Conservation (phyloP, 2,329 filamentous ascomycete genomes). For the Sporothrix globosa region DNA sequence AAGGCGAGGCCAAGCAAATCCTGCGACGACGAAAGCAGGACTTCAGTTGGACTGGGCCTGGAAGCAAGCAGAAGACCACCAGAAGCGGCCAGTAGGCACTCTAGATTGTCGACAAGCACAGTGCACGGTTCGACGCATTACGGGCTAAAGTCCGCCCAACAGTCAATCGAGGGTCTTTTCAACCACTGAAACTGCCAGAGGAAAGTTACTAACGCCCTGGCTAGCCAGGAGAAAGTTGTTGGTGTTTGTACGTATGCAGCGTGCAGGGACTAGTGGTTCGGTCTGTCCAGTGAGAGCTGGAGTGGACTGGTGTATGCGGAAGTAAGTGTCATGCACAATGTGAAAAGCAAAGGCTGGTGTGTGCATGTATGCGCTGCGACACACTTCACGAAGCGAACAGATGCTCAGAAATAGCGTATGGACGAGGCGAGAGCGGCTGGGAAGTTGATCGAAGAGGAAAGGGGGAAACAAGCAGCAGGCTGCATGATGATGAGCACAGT, state of each 20-base stretch:
- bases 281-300: not conserved
- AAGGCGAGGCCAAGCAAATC: constrained; percentile 12
- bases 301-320: not conserved
- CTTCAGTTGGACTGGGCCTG: constrained; percentile 18
- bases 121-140: not conserved
- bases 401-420: not conserved
- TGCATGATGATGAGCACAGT: constrained; percentile 30
- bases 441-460: constrained; percentile 1
- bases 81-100: constrained; percentile 1
- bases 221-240: not conserved
- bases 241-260: not conserved
- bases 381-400: constrained; percentile 4
- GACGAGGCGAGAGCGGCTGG: constrained; percentile 19
- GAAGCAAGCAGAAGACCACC: constrained; percentile 27
- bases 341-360: not conserved
- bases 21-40: constrained; percentile 11
- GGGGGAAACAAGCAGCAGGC: not conserved
- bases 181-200: not conserved
- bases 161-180: constrained; percentile 6
- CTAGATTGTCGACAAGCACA: not conserved
- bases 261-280: not conserved
- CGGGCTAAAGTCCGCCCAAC: not conserved
- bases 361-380: not conserved
- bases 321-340: not conserved
- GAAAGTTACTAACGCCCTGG: not conserved